These are phyloP conservation scores for Mortierella antarctica DNA, from an alignment of 192 early-diverging fungal species.

Conservation along the genomic window DNA sequence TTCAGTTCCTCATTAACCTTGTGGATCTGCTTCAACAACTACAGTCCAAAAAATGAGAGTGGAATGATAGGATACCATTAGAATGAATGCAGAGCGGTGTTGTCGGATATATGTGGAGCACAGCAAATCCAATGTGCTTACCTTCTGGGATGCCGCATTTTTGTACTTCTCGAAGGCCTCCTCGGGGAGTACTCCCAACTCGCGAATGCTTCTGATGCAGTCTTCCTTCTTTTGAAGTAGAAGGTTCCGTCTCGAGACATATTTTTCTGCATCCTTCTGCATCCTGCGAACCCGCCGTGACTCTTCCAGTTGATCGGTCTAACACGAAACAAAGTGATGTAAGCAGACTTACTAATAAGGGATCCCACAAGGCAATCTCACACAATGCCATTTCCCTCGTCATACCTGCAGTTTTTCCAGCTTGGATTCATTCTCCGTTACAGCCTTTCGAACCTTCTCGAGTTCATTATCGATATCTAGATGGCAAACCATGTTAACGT, in stretches of 20 bases:
- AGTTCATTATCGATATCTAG: slow-evolving; percentile 56
- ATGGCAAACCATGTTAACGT: not conserved
- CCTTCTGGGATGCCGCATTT: slow-evolving; percentile 58
- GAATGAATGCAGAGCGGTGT: not conserved
- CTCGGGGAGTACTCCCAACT: slow-evolving; percentile 94
- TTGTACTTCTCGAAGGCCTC: slow-evolving; percentile 86
- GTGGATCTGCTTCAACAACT: slow-evolving; percentile 75
- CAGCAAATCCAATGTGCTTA: slow-evolving; percentile 18
- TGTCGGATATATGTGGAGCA: not conserved
- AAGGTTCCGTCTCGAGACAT: slow-evolving; percentile 74
- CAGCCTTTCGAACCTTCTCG: slow-evolving; percentile 15
- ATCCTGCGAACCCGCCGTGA: slow-evolving; percentile 60
- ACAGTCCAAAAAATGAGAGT: slow-evolving; percentile 10
- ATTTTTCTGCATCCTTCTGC: slow-evolving; percentile 78
- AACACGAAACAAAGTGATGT: not conserved
- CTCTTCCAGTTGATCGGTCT: slow-evolving; percentile 63
- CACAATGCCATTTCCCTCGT: not conserved
- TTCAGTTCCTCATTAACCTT: slow-evolving; percentile 87
- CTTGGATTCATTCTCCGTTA: slow-evolving; percentile 34
- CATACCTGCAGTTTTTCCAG: slow-evolving; percentile 46
- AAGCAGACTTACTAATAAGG: not conserved
- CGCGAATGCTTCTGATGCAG: slow-evolving; percentile 86
- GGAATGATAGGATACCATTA: too few species aligned
- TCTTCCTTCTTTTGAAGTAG: slow-evolving; percentile 89
- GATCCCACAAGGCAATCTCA: not conserved